These are phyloP conservation scores for Pezicula carpinea DNA, from an alignment of 2,329 filamentous ascomycete genomes.

Conservation along the genomic window DNA sequence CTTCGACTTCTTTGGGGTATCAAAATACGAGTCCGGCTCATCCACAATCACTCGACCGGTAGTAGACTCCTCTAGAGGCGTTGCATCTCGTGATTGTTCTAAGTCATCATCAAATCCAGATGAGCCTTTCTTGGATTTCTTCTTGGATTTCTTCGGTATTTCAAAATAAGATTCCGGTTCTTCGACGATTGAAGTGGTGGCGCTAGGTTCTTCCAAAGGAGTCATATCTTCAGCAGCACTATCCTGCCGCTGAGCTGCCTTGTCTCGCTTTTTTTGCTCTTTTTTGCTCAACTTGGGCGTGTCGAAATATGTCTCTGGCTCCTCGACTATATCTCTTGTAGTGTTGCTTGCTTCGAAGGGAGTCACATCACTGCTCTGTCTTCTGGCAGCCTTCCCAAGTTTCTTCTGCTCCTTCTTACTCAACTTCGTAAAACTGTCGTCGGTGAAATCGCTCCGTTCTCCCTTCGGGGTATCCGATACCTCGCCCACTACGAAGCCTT, in stretches of 20 bases:
- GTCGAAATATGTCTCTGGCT: conserved; percentile 23
- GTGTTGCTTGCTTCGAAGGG: conserved; percentile 11
- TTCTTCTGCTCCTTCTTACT: conserved; percentile 38
- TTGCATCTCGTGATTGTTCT: conserved; percentile 26
- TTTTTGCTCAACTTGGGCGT: conserved; percentile 40
- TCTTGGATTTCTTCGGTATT: conserved; percentile 24
- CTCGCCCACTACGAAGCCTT: conserved; percentile 45
- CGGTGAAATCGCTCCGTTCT: conserved; percentile 29
- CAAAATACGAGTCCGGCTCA: conserved; percentile 25
- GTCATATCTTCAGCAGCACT: conserved; percentile 24
- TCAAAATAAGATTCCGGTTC: conserved; percentile 26
- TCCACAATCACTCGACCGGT: conserved; percentile 18
- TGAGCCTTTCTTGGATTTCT: conserved; percentile 21
- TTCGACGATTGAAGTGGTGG: conserved; percentile 18
- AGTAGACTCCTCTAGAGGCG: conserved; percentile 13
- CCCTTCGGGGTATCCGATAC: conserved; percentile 36
- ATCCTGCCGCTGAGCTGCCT: conserved; percentile 33
- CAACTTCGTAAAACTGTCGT: conserved; percentile 26
- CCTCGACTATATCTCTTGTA: conserved; percentile 15
- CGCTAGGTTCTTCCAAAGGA: conserved; percentile 12
- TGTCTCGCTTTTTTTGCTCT: conserved; percentile 44
- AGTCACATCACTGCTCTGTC: conserved; percentile 16
- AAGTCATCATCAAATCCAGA: conserved; percentile 29
- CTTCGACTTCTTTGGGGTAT: conserved; percentile 25
- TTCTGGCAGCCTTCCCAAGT: conserved; percentile 36